Evolutionary conservation across 73 alveolate genomes (phyloP).

Genomic region (Paraurostyla sp.): DNA sequence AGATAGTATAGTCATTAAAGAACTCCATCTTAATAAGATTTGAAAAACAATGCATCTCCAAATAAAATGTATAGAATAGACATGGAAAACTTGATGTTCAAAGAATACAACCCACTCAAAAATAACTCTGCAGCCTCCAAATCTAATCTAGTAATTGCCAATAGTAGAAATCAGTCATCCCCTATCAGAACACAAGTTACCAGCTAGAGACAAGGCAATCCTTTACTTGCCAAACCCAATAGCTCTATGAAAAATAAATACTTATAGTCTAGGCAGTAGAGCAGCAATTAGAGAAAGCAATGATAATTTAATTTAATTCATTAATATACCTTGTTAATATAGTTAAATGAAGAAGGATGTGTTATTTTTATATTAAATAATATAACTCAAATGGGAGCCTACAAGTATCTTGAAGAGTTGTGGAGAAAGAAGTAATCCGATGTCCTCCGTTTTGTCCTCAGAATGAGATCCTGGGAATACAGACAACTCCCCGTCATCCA

Average conservation of each 20-base stretch:
- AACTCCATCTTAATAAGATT: not conserved
- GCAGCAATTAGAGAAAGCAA: not conserved
- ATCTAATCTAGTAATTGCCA: not conserved
- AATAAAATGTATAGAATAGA: conserved; percentile 27
- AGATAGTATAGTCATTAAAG: not conserved
- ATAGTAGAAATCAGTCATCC: not conserved
- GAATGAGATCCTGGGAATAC: conserved; percentile 99
- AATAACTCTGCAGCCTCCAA: not conserved
- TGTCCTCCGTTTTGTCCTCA: conserved; percentile 97
- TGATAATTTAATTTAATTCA: not conserved
- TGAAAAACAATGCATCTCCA: conserved; percentile 27
- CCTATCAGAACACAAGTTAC: too few relatives aligned
- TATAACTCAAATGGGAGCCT: conserved; percentile 93
- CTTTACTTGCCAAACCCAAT: too few relatives aligned
- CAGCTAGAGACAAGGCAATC: too few relatives aligned
- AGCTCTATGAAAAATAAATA: conserved; percentile 16
- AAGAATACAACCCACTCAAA: conserved; percentile 30
- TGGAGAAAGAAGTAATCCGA: conserved; percentile 99
- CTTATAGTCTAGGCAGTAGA: not conserved
- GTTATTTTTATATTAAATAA: conserved; percentile 21
- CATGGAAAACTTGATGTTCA: conserved; percentile 47
- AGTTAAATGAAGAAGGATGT: not conserved
- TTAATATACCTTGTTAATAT: not conserved
- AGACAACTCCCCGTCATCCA: conserved; percentile 99
- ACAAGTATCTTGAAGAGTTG: conserved; percentile 98